These are phyloP conservation scores for Picea sitchensis DNA, from an alignment of 75 land plant genomes.

Conservation along the genomic window DNA sequence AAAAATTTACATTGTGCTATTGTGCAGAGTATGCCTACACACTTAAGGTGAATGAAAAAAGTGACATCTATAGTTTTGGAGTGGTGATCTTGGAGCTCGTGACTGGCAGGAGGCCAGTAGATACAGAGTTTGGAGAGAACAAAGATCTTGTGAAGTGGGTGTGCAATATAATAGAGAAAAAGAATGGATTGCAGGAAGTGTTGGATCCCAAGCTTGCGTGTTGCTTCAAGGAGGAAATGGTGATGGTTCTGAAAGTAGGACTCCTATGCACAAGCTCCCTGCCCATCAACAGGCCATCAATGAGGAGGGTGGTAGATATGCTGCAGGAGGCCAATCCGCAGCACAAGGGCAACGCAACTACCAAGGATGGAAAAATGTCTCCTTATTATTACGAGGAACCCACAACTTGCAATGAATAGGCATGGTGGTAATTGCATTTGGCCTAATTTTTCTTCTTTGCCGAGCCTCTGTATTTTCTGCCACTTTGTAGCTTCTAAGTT, in stretches of 20 bases:
- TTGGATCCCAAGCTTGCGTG: conserved; percentile 52
- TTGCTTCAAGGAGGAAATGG: conserved; percentile 55
- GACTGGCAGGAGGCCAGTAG: conserved; percentile 32
- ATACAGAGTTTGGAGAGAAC: conserved; percentile 18
- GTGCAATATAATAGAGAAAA: conserved; percentile 20
- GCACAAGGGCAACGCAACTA: conserved; percentile 11
- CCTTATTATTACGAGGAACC: no score
- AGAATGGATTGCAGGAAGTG: conserved; percentile 49
- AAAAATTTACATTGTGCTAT: neutral
- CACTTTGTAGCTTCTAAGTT: no score
- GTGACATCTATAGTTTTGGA: conserved; percentile 38
- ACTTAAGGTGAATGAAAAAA: conserved; percentile 31
- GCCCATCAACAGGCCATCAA: conserved; percentile 72
- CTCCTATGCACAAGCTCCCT: conserved; percentile 70
- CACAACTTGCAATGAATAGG: no score
- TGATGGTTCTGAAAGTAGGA: conserved; percentile 56
- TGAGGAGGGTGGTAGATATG: conserved; percentile 78
- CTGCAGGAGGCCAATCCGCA: conserved; percentile 42
- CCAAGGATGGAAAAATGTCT: no score
- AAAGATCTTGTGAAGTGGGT: conserved; percentile 27
- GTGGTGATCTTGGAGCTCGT: conserved; percentile 32
- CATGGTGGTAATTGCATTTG: no score
- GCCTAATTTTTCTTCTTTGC: no score
- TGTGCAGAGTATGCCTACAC: conserved; percentile 43
- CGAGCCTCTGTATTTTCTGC: no score